Conservation (phyloP, 768 basidiomycete species). For the Kockovaella imperatae region DNA sequence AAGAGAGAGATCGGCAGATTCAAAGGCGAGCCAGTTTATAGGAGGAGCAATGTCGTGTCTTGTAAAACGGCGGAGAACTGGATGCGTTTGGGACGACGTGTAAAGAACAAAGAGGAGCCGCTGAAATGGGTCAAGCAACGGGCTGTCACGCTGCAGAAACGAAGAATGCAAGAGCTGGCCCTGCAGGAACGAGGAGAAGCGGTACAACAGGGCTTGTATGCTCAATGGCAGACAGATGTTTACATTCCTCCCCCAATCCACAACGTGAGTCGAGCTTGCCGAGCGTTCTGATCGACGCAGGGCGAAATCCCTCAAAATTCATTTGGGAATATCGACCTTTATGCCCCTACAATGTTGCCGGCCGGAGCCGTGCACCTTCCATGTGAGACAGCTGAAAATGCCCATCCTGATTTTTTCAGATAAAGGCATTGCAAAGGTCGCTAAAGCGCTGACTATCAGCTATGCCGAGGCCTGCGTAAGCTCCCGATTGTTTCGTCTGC, state of each 20-base stretch:
- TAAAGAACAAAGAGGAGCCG: slow-evolving; percentile 69
- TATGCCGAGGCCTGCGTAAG: slow-evolving; percentile 92
- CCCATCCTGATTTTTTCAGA: slow-evolving; percentile 47
- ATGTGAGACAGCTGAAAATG: slow-evolving; percentile 55
- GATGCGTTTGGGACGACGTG: slow-evolving; percentile 74
- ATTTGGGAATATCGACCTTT: slow-evolving; percentile 95
- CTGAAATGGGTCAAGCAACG: slow-evolving; percentile 83
- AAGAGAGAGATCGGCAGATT: slow-evolving; percentile 74
- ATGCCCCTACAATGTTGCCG: slow-evolving; percentile 90
- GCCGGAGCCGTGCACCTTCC: slow-evolving; percentile 76
- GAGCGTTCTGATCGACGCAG: slow-evolving; percentile 48
- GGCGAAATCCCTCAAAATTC: slow-evolving; percentile 89
- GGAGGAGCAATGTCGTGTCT: slow-evolving; percentile 70
- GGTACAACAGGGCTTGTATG: slow-evolving; percentile 79
- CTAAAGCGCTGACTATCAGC: slow-evolving; percentile 75
- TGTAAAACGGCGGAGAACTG: slow-evolving; percentile 90
- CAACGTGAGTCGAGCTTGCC: slow-evolving; percentile 60
- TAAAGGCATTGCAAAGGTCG: slow-evolving; percentile 82
- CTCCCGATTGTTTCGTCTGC: background rate
- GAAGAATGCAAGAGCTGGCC: slow-evolving; percentile 63
- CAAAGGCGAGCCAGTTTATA: slow-evolving; percentile 84
- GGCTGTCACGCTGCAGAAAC: slow-evolving; percentile 67
- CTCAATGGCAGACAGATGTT: slow-evolving; percentile 70
- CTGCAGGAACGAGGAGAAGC: slow-evolving; percentile 51
- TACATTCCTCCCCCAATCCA: slow-evolving; percentile 72